Conservation (phyloP, 2,329 filamentous ascomycete genomes). For the Penicillium sp. region DNA sequence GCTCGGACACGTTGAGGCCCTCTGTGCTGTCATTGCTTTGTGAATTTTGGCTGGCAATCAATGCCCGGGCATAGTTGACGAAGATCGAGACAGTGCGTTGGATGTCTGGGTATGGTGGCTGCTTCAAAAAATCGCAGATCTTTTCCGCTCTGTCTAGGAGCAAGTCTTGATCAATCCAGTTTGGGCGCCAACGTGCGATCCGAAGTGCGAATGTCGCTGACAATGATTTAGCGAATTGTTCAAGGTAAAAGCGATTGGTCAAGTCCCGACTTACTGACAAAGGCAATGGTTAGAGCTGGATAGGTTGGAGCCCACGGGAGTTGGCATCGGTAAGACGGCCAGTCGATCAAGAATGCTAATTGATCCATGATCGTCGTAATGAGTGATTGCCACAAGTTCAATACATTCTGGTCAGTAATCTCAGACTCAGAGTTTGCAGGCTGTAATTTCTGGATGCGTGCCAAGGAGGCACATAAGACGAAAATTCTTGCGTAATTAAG, state of each 20-base stretch:
- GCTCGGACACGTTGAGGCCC: constrained; percentile 14
- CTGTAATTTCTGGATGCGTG: constrained; percentile 36
- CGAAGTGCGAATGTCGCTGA: constrained; percentile 35
- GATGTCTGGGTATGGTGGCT: constrained; percentile 39
- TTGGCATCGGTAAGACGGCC: constrained; percentile 34
- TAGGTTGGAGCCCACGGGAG: constrained; percentile 36
- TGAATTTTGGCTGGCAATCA: constrained; percentile 30
- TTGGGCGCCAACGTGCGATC: constrained; percentile 35
- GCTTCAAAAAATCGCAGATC: constrained; percentile 36
- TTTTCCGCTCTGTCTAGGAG: constrained; percentile 32
- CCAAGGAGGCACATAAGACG: constrained; percentile 31
- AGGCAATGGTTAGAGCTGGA: constrained; percentile 35
- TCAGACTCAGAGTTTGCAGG: constrained; percentile 23
- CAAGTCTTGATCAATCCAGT: constrained; percentile 30
- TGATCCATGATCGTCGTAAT: constrained; percentile 36
- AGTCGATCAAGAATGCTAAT: constrained; percentile 30
- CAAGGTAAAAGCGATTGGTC: neutral
- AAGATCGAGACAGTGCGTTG: constrained; percentile 39
- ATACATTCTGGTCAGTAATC: constrained; percentile 22
- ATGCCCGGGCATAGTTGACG: constrained; percentile 34
- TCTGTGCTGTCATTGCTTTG: constrained; percentile 16
- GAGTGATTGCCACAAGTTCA: constrained; percentile 32
- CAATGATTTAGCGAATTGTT: constrained; percentile 5
- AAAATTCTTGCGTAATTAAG: constrained; percentile 35
- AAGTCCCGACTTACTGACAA: constrained; percentile 31